A percentile compares a stretch with the other conserved stretches of the same genome.
Evolutionary conservation across 208 protist genomes (phyloP).

Genomic region (Leishmania turanica): DNA sequence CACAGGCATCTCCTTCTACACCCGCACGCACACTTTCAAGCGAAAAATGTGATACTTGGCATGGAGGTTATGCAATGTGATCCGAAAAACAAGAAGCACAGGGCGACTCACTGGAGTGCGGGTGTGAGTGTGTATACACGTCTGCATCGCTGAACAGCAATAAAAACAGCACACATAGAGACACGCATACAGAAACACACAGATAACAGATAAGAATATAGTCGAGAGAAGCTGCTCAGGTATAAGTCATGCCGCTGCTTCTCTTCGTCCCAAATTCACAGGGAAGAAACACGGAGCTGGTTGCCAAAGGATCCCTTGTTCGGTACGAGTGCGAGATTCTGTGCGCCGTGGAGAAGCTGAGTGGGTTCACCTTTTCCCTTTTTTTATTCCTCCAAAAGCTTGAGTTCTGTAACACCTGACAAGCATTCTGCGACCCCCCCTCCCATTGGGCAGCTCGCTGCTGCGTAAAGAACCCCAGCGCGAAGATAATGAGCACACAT

Average conservation of each 20-base stretch:
- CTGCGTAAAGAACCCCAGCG: background rate
- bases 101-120: background rate
- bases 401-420: background rate
- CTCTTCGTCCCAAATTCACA: background rate
- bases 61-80: background rate
- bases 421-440: background rate
- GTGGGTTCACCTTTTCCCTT: background rate
- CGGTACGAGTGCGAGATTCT: background rate
- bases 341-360: background rate
- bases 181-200: conserved; percentile 1
- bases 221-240: background rate
- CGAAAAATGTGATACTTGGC: background rate
- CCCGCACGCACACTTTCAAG: background rate
- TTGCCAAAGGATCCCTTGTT: background rate
- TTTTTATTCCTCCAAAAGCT: background rate
- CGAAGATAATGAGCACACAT: background rate
- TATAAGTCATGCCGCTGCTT: background rate
- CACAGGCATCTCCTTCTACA: background rate
- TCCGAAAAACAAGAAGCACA: background rate
- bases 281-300: background rate
- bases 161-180: background rate
- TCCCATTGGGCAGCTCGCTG: background rate
- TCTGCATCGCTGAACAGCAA: background rate
- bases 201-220: background rate
- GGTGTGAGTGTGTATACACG: conserved; percentile 5